Evolutionary conservation across 2,329 filamentous ascomycete genomes (phyloP).

Genomic region (Nectriaceae sp.): DNA sequence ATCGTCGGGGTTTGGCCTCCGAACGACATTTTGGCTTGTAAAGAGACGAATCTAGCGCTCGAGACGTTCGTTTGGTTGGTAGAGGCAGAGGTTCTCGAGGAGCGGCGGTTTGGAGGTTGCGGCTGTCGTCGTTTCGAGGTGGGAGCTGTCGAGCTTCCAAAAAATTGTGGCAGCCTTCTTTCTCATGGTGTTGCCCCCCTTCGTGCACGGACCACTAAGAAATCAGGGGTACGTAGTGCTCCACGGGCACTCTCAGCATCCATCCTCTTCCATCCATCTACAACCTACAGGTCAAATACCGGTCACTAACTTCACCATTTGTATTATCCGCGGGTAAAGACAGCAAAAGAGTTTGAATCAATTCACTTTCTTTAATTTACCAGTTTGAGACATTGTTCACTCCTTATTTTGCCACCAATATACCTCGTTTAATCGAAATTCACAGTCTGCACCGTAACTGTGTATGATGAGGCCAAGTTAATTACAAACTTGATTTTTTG

Average conservation of each 20-base stretch:
- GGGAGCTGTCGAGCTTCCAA: conserved; percentile 47
- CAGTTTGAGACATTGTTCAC: no score
- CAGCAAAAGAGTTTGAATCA: no score
- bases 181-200: conserved; percentile 28
- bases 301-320: no score
- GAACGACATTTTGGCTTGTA: conserved; percentile 74
- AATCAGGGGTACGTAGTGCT: not conserved
- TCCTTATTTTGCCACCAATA: no score
- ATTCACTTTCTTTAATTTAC: no score
- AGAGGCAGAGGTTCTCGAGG: conserved; percentile 9
- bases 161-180: conserved; percentile 53
- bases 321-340: no score
- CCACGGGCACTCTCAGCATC: not conserved
- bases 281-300: no score
- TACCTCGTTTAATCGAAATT: no score
- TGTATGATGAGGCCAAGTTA: no score
- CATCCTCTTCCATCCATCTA: not conserved
- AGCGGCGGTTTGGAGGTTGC: conserved; percentile 17
- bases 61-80: conserved; percentile 11
- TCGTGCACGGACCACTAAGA: conserved; percentile 29
- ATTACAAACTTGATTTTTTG: no score
- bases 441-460: no score
- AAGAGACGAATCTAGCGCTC: conserved; percentile 5
- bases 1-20: conserved; percentile 97
- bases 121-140: conserved; percentile 29